Conservation (phyloP, 352 stramenopile genomes). For the Vaucheria bursata region DNA sequence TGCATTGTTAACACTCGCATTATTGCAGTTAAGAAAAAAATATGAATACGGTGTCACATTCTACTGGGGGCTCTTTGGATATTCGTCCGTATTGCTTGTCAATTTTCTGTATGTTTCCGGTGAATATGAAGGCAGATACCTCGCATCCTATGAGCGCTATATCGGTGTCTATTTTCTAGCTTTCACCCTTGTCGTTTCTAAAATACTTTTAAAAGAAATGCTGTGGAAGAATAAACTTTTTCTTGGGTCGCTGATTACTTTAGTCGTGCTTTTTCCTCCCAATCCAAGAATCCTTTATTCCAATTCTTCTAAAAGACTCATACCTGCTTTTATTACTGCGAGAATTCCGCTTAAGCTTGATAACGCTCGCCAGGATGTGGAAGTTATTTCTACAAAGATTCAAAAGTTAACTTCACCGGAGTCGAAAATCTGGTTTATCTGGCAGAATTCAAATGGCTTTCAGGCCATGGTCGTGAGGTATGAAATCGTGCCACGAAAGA, state of each 20-base stretch:
- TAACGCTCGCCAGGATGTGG: background rate
- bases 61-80: background rate
- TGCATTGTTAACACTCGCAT: background rate
- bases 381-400: background rate
- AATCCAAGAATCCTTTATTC: background rate
- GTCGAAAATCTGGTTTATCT: background rate
- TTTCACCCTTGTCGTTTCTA: background rate
- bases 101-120: background rate
- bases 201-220: background rate
- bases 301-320: background rate
- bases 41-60: background rate
- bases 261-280: background rate
- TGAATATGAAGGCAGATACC: background rate
- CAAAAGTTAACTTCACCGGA: background rate
- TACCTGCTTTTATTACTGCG: background rate
- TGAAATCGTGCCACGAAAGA: background rate
- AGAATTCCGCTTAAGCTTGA: background rate
- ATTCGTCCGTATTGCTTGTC: background rate
- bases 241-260: background rate
- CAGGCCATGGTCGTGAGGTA: background rate
- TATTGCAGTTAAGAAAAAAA: background rate
- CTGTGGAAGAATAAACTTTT: background rate
- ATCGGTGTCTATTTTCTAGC: conserved; percentile 1
- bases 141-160: background rate
- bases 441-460: background rate